Evolutionary conservation across 371 early-diverging fungal genomes (phyloP), one percentile per base, ranked within the genome.

Genomic region (Mortierella sp.): DNA sequence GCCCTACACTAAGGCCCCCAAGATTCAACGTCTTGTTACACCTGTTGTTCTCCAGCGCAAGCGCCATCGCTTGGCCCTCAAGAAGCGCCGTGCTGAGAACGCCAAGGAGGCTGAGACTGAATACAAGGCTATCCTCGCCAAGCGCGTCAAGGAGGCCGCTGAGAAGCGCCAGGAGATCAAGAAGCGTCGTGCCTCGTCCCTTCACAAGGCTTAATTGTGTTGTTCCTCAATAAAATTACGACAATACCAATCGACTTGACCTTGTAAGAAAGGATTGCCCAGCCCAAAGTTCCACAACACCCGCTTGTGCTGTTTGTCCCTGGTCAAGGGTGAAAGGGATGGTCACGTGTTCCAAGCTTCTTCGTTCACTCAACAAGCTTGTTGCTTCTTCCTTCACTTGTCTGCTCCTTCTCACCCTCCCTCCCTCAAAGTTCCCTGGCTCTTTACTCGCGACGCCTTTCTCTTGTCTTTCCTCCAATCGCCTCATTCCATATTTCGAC

Each of bases 11-110:
- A 98, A 98, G 93, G 97, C 89, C 45, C 89, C 89, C 74, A 89
- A 87, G 94, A 96, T 98, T 91, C 98, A 98, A 87, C 96, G 98
- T 80, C 90, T 98, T 72, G 95, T 97, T 67, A 97, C 97, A 68
- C 97, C 97, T 78, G 84, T 91, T 74, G 93, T 91, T 64, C 90
- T 96, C 65, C 97, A 96, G 89, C 94, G 95, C 87, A 95, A 94
- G 90, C 89, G 96, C 69, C 90, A 89, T 84, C 86, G 84, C 67
- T 80, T 84, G 70, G 91, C 95, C 76, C 85, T 91, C 82, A 97
- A 96, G 95, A 86, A 85, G 76, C 86, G 87, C 81, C 87, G 89
- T 73, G 82, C 87, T 58, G 90, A 89, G 81, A 87, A 89, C 81
- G 89, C 93, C 81, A 88, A 86, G 82, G 95, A 92, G 81, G 93